Evolutionary conservation across 495 filamentous ascomycete genomes (phyloP), one percentile per base, ranked within the genome.

Genomic region (Penicillium taxi): DNA sequence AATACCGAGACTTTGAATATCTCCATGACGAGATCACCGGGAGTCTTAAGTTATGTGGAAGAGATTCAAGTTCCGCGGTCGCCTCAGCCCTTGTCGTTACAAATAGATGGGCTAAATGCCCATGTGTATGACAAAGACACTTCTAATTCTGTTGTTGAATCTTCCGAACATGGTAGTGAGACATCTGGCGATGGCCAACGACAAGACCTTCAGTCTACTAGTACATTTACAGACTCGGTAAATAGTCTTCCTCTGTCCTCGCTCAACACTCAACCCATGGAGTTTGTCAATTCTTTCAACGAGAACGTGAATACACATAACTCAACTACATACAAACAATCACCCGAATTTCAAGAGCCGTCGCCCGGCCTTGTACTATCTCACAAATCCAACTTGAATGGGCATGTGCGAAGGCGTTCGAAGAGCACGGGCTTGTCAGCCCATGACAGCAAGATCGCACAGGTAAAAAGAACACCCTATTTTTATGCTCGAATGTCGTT

Each of bases 391-490:
- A 45, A 37, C 13, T 33, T 21, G 58, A 72, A 32, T 30, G 44
- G 50, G 12, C 20, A 26, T 39, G 42, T 34, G 24, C 44, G 61
- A 13, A 51, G 52, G 26, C 84, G 86, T 46, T 83, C 82, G 11
- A 73, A 79, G 55, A 87, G 74, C 46, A 76, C 74, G 30, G 85
- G 82, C 53, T 67, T 72, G 23, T 59, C 77, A 23, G 72, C 76
- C 4, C 61, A 72, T 33, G 69, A 71, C 25, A 82, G 71, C 47
- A 78, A 74, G 49, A 82, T 88, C 51, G 79, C 78, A 54, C 84
- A 88, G 73, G 84, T 86, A 74, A 52, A 59, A 20, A 17, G 42
- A 9, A n/a, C 12, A 8, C 39, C 38, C 2, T 2, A n/a, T n/a
- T n/a, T 33, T 38, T 34, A 22, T 29, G 54, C 35, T 40, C 49